Percentiles rank a stretch among this genome's conserved stretches.
phyloP scores from a whole-genome alignment of 257 asterid species.

The Ajuga chamaepitys region DNA sequence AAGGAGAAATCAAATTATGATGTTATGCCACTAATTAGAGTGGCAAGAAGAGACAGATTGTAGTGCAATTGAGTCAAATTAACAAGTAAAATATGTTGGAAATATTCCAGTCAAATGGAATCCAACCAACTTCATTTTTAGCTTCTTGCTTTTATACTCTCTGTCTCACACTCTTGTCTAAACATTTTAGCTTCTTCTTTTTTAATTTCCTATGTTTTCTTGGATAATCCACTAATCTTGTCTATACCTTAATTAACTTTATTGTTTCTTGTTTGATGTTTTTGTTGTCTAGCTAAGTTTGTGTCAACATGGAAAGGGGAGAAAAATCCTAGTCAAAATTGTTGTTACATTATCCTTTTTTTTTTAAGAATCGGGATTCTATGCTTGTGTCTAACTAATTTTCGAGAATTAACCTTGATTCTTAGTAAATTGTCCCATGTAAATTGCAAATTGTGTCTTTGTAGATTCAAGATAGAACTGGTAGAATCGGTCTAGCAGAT shows the following conservation, averaged over 20 bases:
- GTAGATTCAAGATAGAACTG: no score
- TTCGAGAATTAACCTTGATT: no score
- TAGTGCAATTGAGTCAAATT: conserved; percentile 9
- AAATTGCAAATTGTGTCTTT: no score
- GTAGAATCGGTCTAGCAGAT: no score
- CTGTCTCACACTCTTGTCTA: conserved; percentile 7
- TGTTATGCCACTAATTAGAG: background rate
- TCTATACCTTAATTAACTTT: background rate
- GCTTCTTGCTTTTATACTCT: conserved; percentile 13
- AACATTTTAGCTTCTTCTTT: background rate
- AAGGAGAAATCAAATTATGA: background rate
- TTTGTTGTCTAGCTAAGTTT: background rate
- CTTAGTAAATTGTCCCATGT: no score
- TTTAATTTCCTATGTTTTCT: background rate
- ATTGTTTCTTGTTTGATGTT: background rate
- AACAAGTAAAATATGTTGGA: conserved; percentile 11
- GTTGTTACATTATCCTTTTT: background rate
- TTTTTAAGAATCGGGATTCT: no score
- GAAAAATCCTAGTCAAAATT: background rate
- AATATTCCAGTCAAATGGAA: conserved; percentile 32
- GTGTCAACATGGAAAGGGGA: background rate
- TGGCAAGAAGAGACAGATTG: conserved; percentile 4
- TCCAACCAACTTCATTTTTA: conserved; percentile 14
- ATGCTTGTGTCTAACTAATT: no score
- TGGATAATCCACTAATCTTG: conserved; percentile 18